Evolutionary conservation across 768 basidiomycete species (phyloP).

Genomic region (Strobilomyces echinocephalus): DNA sequence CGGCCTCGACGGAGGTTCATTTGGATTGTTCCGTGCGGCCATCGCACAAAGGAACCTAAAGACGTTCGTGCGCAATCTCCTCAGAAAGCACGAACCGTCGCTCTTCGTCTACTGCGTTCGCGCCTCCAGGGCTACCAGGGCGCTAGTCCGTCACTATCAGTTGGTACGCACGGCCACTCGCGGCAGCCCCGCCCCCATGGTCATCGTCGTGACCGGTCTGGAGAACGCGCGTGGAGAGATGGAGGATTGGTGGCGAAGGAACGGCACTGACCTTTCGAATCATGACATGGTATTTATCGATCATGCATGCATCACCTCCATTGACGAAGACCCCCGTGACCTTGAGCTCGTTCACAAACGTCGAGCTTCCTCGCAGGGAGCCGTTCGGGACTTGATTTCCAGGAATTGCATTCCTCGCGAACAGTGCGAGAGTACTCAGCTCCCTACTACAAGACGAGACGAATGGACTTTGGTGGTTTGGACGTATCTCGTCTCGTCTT

Average conservation of each 20-base stretch:
- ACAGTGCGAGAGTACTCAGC: neutral
- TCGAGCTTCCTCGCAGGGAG: slow-evolving; percentile 21
- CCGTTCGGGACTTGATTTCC: slow-evolving; percentile 22
- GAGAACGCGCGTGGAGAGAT: slow-evolving; percentile 32
- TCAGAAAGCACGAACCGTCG: slow-evolving; percentile 32
- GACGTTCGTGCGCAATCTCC: slow-evolving; percentile 28
- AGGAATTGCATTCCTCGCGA: slow-evolving; percentile 14
- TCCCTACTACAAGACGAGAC: neutral
- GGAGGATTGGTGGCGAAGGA: slow-evolving; percentile 35
- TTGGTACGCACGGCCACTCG: slow-evolving; percentile 31
- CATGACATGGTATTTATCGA: slow-evolving; percentile 26
- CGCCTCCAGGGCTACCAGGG: slow-evolving; percentile 37
- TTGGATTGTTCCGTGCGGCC: slow-evolving; percentile 21
- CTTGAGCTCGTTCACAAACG: slow-evolving; percentile 10
- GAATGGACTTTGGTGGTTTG: slow-evolving; percentile 11
- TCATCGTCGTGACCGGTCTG: slow-evolving; percentile 38
- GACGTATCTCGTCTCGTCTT: slow-evolving; percentile 13
- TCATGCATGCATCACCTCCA: slow-evolving; percentile 32
- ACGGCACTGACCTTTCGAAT: slow-evolving; percentile 15
- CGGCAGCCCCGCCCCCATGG: slow-evolving; percentile 30
- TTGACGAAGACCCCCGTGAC: slow-evolving; percentile 22
- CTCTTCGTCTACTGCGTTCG: slow-evolving; percentile 41
- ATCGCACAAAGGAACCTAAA: slow-evolving; percentile 27
- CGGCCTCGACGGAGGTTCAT: slow-evolving; percentile 33
- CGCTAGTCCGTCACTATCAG: slow-evolving; percentile 36